Base-by-base conservation (phyloP, 148 eudicot species). In the Pouteria glomerata region DNA sequence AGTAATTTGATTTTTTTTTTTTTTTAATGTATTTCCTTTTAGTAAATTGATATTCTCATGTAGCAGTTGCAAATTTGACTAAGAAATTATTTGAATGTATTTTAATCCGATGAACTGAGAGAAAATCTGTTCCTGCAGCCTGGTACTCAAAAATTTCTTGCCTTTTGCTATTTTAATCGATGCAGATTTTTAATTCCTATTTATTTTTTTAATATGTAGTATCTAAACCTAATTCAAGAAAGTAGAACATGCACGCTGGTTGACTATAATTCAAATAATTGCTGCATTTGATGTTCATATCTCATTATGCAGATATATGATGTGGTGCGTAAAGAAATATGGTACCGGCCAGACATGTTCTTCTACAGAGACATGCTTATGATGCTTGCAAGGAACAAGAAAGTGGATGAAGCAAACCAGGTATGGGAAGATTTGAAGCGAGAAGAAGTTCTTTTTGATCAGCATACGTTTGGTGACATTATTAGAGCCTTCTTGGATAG, bases 311-410 rank as follows among this genome's bases (percentile, higher is more conserved):
- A 96, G 99, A 69, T 96, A 73, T 96, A 92, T 57, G 84, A 90
- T 51, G 91, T 90, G 77, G 91, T 90, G 82, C 92, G 97, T 58
- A 87, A 88, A 74, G 99, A 96, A 82, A 90, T 86, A 68, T 96
- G 99, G 99, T 96, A 96, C 57, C 83, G 96, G 1, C 99, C 97
- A n/a, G 99, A 96, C 80, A 96, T 92, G 99, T 96, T 88, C 85
- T 96, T 96, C 68, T 85, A 88, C 79, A 87, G 97, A 73, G 99
- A 92, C 72, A 96, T 90, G 99, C 90, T 96, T 15, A 72, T 96
- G 84, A 90, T 87, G 91, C 94, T 96, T 57, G 94, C 99, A 45
- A 87, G 97, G 80, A 96, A 92, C 81, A 85, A 84, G 74, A 85
- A 78, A 73, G 84, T 84, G 21, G 96, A 92, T 23, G 94, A 89